These are phyloP conservation scores for Friedmanniomyces endolithicus DNA, from an alignment of 495 filamentous ascomycete species.

Conservation along the genomic window DNA sequence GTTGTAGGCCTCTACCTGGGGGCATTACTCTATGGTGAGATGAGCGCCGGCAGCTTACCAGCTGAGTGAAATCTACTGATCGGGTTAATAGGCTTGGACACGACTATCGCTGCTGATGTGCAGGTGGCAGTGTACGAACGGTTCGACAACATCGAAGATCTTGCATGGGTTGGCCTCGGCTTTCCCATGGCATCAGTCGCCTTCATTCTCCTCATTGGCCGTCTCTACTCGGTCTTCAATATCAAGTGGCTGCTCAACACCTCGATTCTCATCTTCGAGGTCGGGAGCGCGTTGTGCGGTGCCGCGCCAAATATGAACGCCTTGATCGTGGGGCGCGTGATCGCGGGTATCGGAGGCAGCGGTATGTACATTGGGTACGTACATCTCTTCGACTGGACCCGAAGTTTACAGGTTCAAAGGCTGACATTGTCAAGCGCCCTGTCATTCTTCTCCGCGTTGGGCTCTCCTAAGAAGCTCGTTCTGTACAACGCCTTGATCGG, in stretches of 20 bases:
- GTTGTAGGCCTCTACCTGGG: neutral
- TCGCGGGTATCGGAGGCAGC: conserved; percentile 7
- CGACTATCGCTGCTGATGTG: conserved; percentile 33
- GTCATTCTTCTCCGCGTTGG: neutral
- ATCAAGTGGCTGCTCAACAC: conserved; percentile 21
- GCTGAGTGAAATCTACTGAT: too few relatives aligned
- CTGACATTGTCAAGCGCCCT: neutral
- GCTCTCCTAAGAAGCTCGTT: neutral
- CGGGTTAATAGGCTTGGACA: conserved; percentile 35
- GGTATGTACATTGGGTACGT: conserved; percentile 7
- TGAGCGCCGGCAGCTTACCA: too few relatives aligned
- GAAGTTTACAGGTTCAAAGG: neutral
- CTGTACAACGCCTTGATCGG: conserved; percentile 8
- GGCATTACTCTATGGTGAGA: conserved; percentile 28
- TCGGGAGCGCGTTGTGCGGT: conserved; percentile 24
- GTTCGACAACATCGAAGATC: conserved; percentile 24
- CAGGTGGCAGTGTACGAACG: conserved; percentile 24
- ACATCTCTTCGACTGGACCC: too few relatives aligned
- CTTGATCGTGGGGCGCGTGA: conserved; percentile 23
- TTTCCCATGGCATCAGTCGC: conserved; percentile 23
- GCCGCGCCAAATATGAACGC: conserved; percentile 20
- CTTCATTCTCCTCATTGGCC: conserved; percentile 20
- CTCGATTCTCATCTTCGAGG: conserved; percentile 19
- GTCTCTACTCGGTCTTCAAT: conserved; percentile 20
- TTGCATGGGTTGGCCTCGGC: conserved; percentile 23